phyloP scores from a whole-genome alignment of 2,329 filamentous ascomycete species.

The Tolypocladium amazonense region DNA sequence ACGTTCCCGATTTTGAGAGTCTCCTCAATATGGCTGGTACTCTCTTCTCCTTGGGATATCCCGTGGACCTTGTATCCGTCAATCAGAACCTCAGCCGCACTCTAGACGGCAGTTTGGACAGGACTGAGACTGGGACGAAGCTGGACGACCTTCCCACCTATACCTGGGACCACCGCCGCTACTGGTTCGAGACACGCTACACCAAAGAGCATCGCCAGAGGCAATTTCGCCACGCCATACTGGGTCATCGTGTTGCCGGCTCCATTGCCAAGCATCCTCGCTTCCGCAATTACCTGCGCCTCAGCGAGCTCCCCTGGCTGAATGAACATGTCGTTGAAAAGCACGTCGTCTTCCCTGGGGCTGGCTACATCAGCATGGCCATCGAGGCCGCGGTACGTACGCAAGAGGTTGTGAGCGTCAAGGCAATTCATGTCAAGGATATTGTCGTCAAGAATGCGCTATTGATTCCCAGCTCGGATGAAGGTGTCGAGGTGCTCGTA shows the following conservation, averaged over 20 bases:
- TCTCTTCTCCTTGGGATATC: background rate
- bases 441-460: conserved; percentile 13
- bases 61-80: background rate
- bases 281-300: background rate
- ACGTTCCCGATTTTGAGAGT: background rate
- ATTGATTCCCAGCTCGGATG: conserved; percentile 10
- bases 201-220: background rate
- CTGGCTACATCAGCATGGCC: conserved; percentile 9
- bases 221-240: background rate
- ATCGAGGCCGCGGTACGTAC: conserved; percentile 15
- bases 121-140: background rate
- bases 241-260: background rate
- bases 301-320: background rate
- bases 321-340: background rate
- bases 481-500: conserved; percentile 11
- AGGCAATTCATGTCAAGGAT: conserved; percentile 9
- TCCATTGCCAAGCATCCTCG: background rate
- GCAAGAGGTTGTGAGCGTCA: conserved; percentile 6
- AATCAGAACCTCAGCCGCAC: background rate
- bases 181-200: background rate
- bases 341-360: background rate
- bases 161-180: background rate
- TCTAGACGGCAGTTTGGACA: background rate
- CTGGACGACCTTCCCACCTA: background rate
- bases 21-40: background rate